A percentile compares a stretch with the other conserved stretches of the same genome.
Evolutionary conservation across 345 rosid species (phyloP).

Genomic region (Heritiera littoralis): DNA sequence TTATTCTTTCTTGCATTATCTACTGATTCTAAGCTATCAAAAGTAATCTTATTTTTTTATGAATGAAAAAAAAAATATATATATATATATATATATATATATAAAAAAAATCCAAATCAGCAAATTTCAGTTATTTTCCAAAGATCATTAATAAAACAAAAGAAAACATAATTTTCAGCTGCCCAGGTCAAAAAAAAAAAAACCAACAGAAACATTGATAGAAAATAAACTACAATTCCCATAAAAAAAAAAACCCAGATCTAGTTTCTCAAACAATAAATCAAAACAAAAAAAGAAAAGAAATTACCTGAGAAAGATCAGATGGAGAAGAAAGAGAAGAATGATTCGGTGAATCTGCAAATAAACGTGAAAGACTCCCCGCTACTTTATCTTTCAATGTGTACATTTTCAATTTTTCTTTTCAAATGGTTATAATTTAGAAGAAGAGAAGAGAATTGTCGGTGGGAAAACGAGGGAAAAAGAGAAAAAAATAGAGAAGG

Average conservation of each 20-base stretch:
- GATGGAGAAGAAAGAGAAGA: conserved; percentile 38
- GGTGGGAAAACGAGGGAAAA: conserved; percentile 10
- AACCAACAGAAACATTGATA: conserved; percentile 2
- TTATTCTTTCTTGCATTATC: background rate
- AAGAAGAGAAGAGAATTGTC: background rate
- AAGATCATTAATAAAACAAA: background rate
- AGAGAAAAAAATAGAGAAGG: background rate
- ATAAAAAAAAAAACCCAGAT: conserved; percentile 22
- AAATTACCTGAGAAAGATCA: conserved; percentile 49
- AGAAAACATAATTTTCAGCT: background rate
- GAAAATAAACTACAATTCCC: conserved; percentile 24
- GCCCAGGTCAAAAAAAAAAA: background rate
- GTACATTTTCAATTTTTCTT: conserved; percentile 38
- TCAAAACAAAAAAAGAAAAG: conserved; percentile 1
- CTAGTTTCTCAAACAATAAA: conserved; percentile 12
- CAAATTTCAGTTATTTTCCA: background rate
- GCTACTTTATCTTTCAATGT: conserved; percentile 70
- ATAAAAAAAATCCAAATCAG: background rate
- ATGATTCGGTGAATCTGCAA: conserved; percentile 52
- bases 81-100: too few relatives aligned
- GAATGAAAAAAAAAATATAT: background rate
- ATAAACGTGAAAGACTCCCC: conserved; percentile 67
- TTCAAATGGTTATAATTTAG: background rate
- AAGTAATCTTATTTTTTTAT: background rate
- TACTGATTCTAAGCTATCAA: background rate